phyloP scores from a whole-genome alignment of 2,329 filamentous ascomycete species.

The Colletotrichum aenigma region DNA sequence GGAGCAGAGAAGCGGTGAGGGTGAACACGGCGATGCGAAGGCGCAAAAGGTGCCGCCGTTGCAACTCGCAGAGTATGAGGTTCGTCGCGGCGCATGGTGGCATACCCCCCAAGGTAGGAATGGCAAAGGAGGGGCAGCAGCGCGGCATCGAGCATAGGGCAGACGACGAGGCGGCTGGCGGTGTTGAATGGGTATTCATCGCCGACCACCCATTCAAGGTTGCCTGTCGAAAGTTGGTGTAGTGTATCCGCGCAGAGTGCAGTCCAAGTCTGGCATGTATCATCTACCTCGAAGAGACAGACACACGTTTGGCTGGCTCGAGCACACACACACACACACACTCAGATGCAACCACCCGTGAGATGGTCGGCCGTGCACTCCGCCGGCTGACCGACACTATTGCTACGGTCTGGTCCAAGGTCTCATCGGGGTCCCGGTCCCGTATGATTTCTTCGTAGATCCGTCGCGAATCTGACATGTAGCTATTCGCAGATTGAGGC shows the following conservation, averaged over 20 bases:
- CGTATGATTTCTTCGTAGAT: neutral
- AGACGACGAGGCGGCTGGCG: constrained; percentile 2
- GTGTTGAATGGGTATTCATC: neutral
- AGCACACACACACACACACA: neutral
- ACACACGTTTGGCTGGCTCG: neutral
- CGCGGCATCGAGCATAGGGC: constrained; percentile 27
- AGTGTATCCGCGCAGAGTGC: neutral
- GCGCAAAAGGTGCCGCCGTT: neutral
- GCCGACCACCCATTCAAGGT: neutral
- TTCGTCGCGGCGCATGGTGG: constrained; percentile 2
- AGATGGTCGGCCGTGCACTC: constrained; percentile 15
- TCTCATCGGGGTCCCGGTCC: neutral
- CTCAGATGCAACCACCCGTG: constrained; percentile 12
- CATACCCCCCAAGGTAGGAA: neutral
- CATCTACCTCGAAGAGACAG: neutral
- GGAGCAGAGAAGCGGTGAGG: constrained; percentile 8
- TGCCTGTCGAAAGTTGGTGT: neutral
- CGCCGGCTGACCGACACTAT: constrained; percentile 14
- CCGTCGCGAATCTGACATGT: constrained; percentile 1
- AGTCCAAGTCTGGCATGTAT: neutral
- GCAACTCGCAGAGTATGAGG: neutral
- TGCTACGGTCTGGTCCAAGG: neutral
- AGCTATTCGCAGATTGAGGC: constrained; percentile 16
- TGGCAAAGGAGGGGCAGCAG: constrained; percentile 1
- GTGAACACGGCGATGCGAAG: neutral